phyloP scores from a whole-genome alignment of 345 rosid genomes.

The Conringia planisiliqua region DNA sequence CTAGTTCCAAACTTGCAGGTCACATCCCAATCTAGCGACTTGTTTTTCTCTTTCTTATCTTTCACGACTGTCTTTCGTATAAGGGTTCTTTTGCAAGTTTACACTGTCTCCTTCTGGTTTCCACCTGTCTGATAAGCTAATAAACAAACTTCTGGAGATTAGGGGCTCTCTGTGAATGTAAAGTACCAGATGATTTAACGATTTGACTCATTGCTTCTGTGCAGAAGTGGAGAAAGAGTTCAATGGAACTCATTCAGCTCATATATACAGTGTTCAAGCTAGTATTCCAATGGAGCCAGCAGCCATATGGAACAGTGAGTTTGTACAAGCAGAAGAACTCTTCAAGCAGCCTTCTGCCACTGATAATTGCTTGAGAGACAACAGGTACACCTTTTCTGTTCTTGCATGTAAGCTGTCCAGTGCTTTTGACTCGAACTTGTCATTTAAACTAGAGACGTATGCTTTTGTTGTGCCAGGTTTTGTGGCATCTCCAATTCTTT shows the following conservation, averaged over 20 bases:
- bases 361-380: conserved; percentile 86
- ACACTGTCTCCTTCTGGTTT: background rate
- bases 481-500: conserved; percentile 70
- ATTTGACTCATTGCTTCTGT: conserved; percentile 15
- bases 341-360: conserved; percentile 50
- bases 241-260: conserved; percentile 57
- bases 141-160: background rate
- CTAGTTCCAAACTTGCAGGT: conserved; percentile 76
- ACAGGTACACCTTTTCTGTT: conserved; percentile 48
- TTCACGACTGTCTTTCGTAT: background rate
- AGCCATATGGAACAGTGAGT: conserved; percentile 81
- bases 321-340: conserved; percentile 86
- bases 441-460: background rate
- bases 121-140: background rate
- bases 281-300: conserved; percentile 80
- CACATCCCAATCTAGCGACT: conserved; percentile 1
- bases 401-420: background rate
- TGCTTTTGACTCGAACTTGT: conserved; percentile 4
- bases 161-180: background rate
- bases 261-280: conserved; percentile 84
- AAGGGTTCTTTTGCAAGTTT: background rate
- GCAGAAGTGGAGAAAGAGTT: conserved; percentile 83
- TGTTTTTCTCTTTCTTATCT: background rate
- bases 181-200: background rate
- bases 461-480: conserved; percentile 48